These are phyloP conservation scores for Chaetomium sp. DNA, from an alignment of 2,329 filamentous ascomycete genomes.

Conservation along the genomic window DNA sequence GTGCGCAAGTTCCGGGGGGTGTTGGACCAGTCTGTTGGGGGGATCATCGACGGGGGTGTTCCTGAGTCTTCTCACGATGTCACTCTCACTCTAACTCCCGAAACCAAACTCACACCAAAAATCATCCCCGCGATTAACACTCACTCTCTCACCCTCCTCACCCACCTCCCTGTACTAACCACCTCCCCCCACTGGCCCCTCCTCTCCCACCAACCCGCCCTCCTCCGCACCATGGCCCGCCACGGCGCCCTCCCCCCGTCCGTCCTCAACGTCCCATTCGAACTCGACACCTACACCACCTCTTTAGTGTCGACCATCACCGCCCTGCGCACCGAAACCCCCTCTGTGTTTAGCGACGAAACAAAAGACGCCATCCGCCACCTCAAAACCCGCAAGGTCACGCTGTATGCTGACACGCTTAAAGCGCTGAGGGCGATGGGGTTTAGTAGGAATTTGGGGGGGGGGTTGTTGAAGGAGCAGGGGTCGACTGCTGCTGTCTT, in stretches of 20 bases:
- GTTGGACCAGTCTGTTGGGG: constrained; percentile 67
- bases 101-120: no score
- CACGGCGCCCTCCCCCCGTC: constrained; percentile 48
- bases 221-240: constrained; percentile 66
- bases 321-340: constrained; percentile 78
- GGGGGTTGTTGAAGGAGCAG: constrained; percentile 66
- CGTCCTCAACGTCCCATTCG: constrained; percentile 48
- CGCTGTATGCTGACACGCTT: constrained; percentile 82
- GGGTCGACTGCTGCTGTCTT: constrained; percentile 64
- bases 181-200: no score
- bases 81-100: constrained; percentile 1
- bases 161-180: no score
- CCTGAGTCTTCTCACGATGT: constrained; percentile 41
- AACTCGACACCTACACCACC: constrained; percentile 61
- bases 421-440: constrained; percentile 84
- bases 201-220: constrained; percentile 61
- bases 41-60: constrained; percentile 54
- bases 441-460: constrained; percentile 73
- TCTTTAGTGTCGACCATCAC: constrained; percentile 62
- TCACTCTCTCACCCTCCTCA: no score
- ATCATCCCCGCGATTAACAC: no score
- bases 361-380: constrained; percentile 81
- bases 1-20: constrained; percentile 83
- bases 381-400: constrained; percentile 83
- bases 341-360: constrained; percentile 72